Percentiles rank a stretch among this genome's conserved stretches.
Conservation (phyloP, 163 green algal species). For the Chloromonas sp. region DNA sequence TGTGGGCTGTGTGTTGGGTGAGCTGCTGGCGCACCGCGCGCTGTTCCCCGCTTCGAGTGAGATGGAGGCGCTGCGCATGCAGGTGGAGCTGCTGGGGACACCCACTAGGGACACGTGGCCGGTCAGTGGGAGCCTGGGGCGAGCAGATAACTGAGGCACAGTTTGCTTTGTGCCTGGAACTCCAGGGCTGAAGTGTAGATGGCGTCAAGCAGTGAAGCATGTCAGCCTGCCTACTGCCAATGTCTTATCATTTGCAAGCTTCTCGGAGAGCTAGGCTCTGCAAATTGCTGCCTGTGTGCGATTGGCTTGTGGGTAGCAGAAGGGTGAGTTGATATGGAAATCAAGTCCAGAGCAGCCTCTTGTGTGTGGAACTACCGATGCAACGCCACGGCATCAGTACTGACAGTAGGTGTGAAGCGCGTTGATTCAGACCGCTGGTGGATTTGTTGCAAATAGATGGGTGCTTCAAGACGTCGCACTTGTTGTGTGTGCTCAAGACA, state of each 20-base stretch:
- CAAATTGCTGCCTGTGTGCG: not conserved
- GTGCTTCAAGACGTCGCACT: not conserved
- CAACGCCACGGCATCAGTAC: not conserved
- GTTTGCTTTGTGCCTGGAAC: not conserved
- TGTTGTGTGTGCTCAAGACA: not conserved
- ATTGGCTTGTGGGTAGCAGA: not conserved
- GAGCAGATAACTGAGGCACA: not conserved
- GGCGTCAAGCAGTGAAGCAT: not conserved
- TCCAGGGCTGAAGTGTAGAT: not conserved
- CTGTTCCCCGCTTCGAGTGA: constrained; percentile 65
- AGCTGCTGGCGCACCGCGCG: constrained; percentile 65
- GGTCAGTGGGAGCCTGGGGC: constrained; percentile 21
- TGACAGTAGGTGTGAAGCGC: not conserved
- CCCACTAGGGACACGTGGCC: constrained; percentile 69
- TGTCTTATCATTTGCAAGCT: constrained; percentile 1
- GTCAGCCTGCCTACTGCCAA: not conserved
- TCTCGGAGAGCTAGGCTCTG: not conserved
- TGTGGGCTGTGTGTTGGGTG: constrained; percentile 69
- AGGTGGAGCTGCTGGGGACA: constrained; percentile 60
- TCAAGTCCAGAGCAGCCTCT: too few species aligned
- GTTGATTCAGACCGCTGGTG: not conserved
- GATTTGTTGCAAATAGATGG: not conserved
- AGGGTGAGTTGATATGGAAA: too few species aligned
- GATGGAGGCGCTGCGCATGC: constrained; percentile 51
- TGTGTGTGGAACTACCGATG: too few species aligned